Percentiles rank a stretch among this genome's conserved stretches.
phyloP scores from a whole-genome alignment of 495 filamentous ascomycete species.

The Penicillium salamii region DNA sequence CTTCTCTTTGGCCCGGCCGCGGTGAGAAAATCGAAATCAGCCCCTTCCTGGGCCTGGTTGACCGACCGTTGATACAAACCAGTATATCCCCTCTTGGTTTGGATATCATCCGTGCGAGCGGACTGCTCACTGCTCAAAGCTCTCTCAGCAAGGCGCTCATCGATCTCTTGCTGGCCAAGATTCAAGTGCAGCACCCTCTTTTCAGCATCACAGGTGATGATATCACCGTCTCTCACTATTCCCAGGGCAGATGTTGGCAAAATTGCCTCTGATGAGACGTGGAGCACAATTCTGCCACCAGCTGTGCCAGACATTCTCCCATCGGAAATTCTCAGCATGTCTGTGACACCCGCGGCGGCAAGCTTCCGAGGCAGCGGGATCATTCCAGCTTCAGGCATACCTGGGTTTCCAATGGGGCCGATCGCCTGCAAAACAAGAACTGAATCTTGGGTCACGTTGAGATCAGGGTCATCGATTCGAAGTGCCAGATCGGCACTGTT shows the following conservation, averaged over 20 bases:
- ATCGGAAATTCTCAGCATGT: slow-evolving; percentile 62
- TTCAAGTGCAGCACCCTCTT: slow-evolving; percentile 1
- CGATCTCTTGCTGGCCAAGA: background rate
- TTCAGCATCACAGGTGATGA: slow-evolving; percentile 50
- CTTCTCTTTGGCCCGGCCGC: slow-evolving; percentile 21
- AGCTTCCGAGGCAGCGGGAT: slow-evolving; percentile 60
- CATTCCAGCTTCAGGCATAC: slow-evolving; percentile 64
- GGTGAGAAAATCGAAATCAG: slow-evolving; percentile 58
- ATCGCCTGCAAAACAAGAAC: slow-evolving; percentile 57
- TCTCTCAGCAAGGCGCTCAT: background rate
- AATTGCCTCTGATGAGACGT: slow-evolving; percentile 57
- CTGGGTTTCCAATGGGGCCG: slow-evolving; percentile 57
- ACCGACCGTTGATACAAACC: slow-evolving; percentile 58
- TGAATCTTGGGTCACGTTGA: slow-evolving; percentile 44
- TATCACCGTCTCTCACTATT: slow-evolving; percentile 52
- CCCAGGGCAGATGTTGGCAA: slow-evolving; percentile 50
- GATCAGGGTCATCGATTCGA: slow-evolving; percentile 49
- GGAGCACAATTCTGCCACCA: slow-evolving; percentile 58
- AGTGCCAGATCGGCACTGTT: slow-evolving; percentile 48
- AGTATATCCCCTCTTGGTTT: slow-evolving; percentile 48
- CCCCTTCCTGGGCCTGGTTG: slow-evolving; percentile 56
- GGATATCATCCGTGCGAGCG: slow-evolving; percentile 27
- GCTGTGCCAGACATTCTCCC: slow-evolving; percentile 64
- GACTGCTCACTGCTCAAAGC: background rate
- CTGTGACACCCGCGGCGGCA: slow-evolving; percentile 47